phyloP scores from a whole-genome alignment of 1,139 yeast genomes.

The Taphrina wiesneri region DNA sequence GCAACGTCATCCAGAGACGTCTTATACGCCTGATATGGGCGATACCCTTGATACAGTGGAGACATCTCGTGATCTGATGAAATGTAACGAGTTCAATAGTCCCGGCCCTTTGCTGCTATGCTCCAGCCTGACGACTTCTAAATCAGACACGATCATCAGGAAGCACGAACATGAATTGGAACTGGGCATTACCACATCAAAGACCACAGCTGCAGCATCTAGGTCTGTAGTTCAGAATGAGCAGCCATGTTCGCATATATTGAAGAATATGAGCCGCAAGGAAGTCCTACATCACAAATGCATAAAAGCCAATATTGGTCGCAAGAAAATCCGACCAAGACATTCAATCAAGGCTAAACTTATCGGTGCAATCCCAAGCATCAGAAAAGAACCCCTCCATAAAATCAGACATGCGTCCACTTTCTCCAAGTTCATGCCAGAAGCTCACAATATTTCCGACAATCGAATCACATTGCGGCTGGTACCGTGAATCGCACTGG shows the following conservation, averaged over 20 bases:
- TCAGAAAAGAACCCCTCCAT: not conserved
- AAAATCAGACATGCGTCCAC: not conserved
- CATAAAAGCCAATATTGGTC: not conserved
- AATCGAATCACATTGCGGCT: not conserved
- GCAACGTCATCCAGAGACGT: not conserved
- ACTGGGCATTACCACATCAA: not conserved
- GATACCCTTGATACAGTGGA: not conserved
- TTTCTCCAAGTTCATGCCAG: not conserved
- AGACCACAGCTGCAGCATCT: not conserved
- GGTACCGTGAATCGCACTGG: not conserved
- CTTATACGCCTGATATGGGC: not conserved
- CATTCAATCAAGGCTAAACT: not conserved
- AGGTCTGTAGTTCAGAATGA: not conserved
- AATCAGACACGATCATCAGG: not conserved
- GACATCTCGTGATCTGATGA: not conserved
- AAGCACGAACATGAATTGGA: not conserved
- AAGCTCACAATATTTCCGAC: not conserved
- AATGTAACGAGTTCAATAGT: not conserved
- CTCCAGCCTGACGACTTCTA: not conserved
- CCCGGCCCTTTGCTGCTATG: not conserved
- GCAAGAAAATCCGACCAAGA: not conserved
- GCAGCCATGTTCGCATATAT: not conserved
- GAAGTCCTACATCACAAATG: not conserved
- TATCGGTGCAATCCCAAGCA: not conserved
- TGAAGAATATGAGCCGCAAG: not conserved